Conservation (phyloP, 1,284 basidiomycete species). For the Ganoderma sinense region DNA sequence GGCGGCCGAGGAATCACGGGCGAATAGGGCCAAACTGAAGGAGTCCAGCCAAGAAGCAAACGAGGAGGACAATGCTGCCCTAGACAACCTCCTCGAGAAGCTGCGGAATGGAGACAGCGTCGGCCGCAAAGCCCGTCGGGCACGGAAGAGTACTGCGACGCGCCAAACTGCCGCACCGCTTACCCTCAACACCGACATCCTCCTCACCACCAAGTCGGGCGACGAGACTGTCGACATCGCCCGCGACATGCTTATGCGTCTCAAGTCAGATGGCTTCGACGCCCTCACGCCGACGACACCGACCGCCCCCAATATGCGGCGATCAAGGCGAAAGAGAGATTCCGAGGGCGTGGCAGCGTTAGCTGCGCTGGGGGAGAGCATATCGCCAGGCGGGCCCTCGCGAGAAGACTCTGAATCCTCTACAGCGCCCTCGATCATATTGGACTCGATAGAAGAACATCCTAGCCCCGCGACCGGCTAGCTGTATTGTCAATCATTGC, state of each 20-base stretch:
- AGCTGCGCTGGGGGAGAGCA: conserved; percentile 28
- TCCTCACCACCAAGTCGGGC: conserved; percentile 34
- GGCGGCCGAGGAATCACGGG: conserved; percentile 67
- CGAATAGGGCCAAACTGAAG: conserved; percentile 59
- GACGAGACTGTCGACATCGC: conserved; percentile 68
- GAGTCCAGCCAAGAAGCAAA: conserved; percentile 45
- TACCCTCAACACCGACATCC: conserved; percentile 48
- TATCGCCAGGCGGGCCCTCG: conserved; percentile 26
- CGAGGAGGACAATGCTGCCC: conserved; percentile 64
- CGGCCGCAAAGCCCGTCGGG: conserved; percentile 62
- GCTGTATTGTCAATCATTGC: conserved; percentile 27
- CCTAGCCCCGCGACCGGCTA: conserved; percentile 26
- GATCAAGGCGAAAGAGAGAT: conserved; percentile 31
- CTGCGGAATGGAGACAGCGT: conserved; percentile 74
- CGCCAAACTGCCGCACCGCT: conserved; percentile 47
- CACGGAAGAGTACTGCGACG: conserved; percentile 48
- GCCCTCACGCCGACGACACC: conserved; percentile 35
- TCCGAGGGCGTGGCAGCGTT: conserved; percentile 31
- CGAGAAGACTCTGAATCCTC: conserved; percentile 25
- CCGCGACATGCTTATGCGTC: conserved; percentile 74
- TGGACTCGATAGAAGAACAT: conserved; percentile 32
- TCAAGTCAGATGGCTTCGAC: conserved; percentile 61
- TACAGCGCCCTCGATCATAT: conserved; percentile 10
- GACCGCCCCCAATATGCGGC: conserved; percentile 31
- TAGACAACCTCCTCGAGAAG: conserved; percentile 80